Evolutionary conservation across 306 rosid genomes (phyloP).

Genomic region (Lathyrus tuberosus): DNA sequence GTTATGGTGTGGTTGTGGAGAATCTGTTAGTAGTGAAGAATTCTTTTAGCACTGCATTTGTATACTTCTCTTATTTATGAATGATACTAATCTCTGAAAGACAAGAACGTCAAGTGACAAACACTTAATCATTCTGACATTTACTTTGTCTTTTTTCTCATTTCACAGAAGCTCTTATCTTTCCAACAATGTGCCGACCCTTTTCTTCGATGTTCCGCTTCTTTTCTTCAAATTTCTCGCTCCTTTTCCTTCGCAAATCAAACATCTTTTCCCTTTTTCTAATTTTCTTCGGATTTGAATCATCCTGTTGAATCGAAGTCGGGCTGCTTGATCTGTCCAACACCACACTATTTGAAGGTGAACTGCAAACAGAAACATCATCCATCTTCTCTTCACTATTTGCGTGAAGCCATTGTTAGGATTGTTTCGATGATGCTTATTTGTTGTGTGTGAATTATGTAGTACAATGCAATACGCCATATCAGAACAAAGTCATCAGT

Average conservation of each 20-base stretch:
- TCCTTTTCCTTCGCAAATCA: conserved; percentile 77
- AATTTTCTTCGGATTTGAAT: conserved; percentile 54
- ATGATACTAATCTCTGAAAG: conserved; percentile 27
- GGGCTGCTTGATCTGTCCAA: conserved; percentile 37
- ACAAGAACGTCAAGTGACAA: conserved; percentile 36
- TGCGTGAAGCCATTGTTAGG: too few relatives aligned
- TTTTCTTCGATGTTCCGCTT: conserved; percentile 77
- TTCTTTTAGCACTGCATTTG: too few relatives aligned
- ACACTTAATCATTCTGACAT: conserved; percentile 29
- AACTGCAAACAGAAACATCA: conserved; percentile 39
- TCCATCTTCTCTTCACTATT: conserved; percentile 44
- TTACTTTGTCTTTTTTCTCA: conserved; percentile 2
- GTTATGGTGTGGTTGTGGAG: too few relatives aligned
- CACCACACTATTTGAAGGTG: conserved; percentile 40
- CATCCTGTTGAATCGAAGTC: conserved; percentile 49
- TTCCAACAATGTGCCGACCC: conserved; percentile 76
- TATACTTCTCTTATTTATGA: conserved; percentile 37
- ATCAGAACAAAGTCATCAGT: too few relatives aligned
- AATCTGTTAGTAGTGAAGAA: too few relatives aligned
- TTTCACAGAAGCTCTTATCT: conserved; percentile 74
- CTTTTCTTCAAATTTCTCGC: conserved; percentile 88
- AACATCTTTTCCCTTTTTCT: conserved; percentile 80
- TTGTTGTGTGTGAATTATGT: too few relatives aligned
- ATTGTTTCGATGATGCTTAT: too few relatives aligned
- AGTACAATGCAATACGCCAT: too few relatives aligned